phyloP scores from a whole-genome alignment of 2,329 filamentous ascomycete genomes.

The Trichoderma sp. region DNA sequence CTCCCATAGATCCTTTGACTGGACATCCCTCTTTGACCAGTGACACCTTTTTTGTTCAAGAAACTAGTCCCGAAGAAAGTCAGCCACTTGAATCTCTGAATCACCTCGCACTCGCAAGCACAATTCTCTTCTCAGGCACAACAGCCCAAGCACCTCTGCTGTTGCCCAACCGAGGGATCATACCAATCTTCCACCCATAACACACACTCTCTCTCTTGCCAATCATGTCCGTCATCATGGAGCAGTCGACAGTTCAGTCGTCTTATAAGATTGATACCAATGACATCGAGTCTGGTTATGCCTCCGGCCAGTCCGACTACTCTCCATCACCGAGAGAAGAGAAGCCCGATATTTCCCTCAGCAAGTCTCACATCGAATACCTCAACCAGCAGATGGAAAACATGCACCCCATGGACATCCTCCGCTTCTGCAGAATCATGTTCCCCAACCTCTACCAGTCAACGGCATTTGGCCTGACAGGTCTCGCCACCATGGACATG shows the following conservation, averaged over 20 bases:
- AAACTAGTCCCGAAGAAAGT: not conserved
- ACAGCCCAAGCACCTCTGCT: not conserved
- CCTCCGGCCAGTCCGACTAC: conserved; percentile 48
- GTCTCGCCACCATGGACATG: conserved; percentile 81
- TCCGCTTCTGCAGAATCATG: conserved; percentile 87
- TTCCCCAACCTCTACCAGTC: conserved; percentile 88
- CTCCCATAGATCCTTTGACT: not conserved
- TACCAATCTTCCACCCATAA: not conserved
- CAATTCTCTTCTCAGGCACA: not conserved
- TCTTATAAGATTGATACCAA: conserved; percentile 42
- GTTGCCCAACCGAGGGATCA: not conserved
- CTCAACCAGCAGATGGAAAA: conserved; percentile 86
- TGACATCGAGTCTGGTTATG: conserved; percentile 80
- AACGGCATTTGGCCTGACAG: conserved; percentile 78
- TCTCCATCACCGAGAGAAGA: conserved; percentile 35
- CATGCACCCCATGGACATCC: conserved; percentile 85
- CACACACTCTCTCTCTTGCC: not conserved
- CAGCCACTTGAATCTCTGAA: not conserved
- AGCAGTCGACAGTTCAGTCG: conserved; percentile 40
- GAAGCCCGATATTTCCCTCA: conserved; percentile 74
- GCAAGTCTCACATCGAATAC: conserved; percentile 81
- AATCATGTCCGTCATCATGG: conserved; percentile 36
- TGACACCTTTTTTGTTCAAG: not conserved
- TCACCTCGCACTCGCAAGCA: not conserved
- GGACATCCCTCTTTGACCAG: not conserved